Evolutionary conservation across 2,329 filamentous ascomycete genomes (phyloP).

Genomic region (Aspergillus tubingensis): DNA sequence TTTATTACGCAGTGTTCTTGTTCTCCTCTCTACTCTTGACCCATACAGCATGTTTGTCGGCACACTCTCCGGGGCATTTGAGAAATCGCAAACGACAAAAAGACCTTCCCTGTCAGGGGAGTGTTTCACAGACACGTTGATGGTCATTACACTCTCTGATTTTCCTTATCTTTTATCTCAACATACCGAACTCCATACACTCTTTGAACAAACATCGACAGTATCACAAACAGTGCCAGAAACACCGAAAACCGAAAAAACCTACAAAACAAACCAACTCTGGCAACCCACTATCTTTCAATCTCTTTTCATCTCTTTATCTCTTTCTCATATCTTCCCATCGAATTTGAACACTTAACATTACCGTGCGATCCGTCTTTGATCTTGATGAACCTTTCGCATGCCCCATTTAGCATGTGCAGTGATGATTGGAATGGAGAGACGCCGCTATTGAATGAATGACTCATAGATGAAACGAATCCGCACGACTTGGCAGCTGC

Average conservation of each 20-base stretch:
- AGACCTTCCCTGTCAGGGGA: not conserved
- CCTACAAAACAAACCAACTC: constrained; percentile 4
- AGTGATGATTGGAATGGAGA: constrained; percentile 28
- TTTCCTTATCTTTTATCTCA: constrained; percentile 16
- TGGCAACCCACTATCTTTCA: not conserved
- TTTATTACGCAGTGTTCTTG: not conserved
- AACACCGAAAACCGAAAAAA: not conserved
- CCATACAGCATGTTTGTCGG: constrained; percentile 2
- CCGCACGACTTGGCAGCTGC: constrained; percentile 7
- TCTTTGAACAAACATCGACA: constrained; percentile 12
- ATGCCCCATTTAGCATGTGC: constrained; percentile 9
- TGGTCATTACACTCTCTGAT: constrained; percentile 17
- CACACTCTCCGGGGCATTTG: not conserved
- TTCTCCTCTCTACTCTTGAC: constrained; percentile 4
- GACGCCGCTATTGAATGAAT: constrained; percentile 27
- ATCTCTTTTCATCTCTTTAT: constrained; percentile 13
- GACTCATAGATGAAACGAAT: constrained; percentile 25
- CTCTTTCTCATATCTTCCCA: constrained; percentile 4
- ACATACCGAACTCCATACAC: constrained; percentile 10
- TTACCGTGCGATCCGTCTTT: constrained; percentile 11
- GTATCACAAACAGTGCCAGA: not conserved
- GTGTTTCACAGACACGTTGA: constrained; percentile 11
- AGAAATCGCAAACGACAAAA: not conserved
- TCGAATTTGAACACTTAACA: constrained; percentile 10
- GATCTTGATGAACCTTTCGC: constrained; percentile 12